phyloP scores from a whole-genome alignment of 2,329 filamentous ascomycete species.

The Fusarium sterilihyphosum region DNA sequence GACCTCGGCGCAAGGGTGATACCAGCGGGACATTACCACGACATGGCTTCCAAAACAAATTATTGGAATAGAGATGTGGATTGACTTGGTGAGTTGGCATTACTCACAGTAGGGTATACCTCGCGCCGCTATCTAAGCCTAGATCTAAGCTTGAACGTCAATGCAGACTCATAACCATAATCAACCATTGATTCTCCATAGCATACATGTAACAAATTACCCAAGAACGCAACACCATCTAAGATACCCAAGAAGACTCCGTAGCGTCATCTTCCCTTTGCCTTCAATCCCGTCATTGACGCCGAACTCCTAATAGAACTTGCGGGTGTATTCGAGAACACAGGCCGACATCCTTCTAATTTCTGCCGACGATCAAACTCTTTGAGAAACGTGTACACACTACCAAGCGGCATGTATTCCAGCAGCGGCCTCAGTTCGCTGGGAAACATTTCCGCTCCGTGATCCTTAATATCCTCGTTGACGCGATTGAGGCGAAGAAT shows the following conservation, averaged over 20 bases:
- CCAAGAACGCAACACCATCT: not conserved
- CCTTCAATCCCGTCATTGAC: slow-evolving; percentile 25
- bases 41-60: not conserved
- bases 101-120: slow-evolving; percentile 1
- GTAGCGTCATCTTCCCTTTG: not conserved
- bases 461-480: slow-evolving; percentile 39
- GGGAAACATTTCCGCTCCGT: slow-evolving; percentile 36
- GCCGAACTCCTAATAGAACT: slow-evolving; percentile 36
- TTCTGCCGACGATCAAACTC: slow-evolving; percentile 37
- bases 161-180: not conserved
- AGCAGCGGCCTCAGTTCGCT: slow-evolving; percentile 28
- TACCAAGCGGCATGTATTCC: slow-evolving; percentile 36
- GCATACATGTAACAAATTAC: not conserved
- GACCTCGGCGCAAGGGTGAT: rapidly evolving
- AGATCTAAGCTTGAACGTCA: not conserved
- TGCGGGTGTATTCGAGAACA: slow-evolving; percentile 4
- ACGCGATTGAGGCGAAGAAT: slow-evolving; percentile 38
- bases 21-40: rapidly evolving
- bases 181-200: not conserved
- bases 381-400: slow-evolving; percentile 37
- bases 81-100: not conserved
- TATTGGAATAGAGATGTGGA: not conserved
- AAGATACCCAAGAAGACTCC: not conserved
- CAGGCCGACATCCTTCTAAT: slow-evolving; percentile 1
- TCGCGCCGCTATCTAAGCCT: not conserved